Percentiles rank a stretch among this genome's conserved stretches.
Evolutionary conservation across 176 grass and related monocot genomes (phyloP).

Genomic region (Elaeis guineensis): DNA sequence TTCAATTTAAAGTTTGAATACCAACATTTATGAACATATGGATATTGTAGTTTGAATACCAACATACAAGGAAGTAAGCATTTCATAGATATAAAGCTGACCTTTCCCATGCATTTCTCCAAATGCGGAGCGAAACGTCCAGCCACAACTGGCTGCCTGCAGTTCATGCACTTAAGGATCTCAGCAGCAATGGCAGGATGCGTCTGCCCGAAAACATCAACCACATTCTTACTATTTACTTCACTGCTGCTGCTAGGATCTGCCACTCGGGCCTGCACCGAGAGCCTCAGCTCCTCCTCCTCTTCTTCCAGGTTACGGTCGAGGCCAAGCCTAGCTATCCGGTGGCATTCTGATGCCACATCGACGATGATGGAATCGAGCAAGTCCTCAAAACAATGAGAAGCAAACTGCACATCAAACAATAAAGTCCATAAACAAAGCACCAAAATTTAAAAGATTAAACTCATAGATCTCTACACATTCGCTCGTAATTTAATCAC

Average conservation of each 20-base stretch:
- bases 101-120: conserved; percentile 99
- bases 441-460: too few species aligned
- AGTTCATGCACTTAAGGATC: conserved; percentile 86
- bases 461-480: too few species aligned
- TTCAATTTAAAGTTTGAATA: too few species aligned
- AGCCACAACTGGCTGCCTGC: conserved; percentile 56
- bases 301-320: conserved; percentile 83
- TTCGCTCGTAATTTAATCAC: not conserved
- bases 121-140: conserved; percentile 93
- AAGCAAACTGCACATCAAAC: conserved; percentile 34
- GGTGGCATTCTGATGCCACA: conserved; percentile 89
- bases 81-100: conserved; percentile 7
- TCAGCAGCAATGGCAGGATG: conserved; percentile 73
- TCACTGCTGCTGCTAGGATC: conserved; percentile 30
- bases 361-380: conserved; percentile 73
- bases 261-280: conserved; percentile 36
- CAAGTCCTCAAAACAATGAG: conserved; percentile 76
- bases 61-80: not conserved
- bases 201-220: conserved; percentile 74
- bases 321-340: conserved; percentile 81
- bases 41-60: not conserved
- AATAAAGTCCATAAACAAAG: too few species aligned
- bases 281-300: conserved; percentile 77
- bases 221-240: conserved; percentile 57
- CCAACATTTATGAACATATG: not conserved